Percentiles rank a stretch among this genome's conserved stretches.
phyloP scores from a whole-genome alignment of 371 early-diverging fungal species.

The Blakeslea trispora region DNA sequence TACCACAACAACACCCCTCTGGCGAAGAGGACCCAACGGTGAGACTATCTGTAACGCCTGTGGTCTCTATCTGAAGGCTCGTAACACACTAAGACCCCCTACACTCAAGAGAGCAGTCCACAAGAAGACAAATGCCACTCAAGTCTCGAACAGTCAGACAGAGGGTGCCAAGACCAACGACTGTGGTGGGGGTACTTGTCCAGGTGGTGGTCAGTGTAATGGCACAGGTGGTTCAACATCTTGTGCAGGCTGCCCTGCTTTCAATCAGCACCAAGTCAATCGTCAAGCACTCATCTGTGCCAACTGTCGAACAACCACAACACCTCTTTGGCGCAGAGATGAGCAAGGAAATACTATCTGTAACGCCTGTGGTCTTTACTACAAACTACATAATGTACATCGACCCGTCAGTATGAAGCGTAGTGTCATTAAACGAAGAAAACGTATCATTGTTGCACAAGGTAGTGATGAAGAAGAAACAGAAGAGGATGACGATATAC shows the following conservation, averaged over 20 bases:
- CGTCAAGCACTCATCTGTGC: conserved; percentile 66
- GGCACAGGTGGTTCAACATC: conserved; percentile 70
- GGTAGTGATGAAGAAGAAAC: conserved; percentile 21
- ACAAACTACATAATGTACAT: conserved; percentile 78
- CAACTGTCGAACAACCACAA: conserved; percentile 81
- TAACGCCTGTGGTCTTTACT: conserved; percentile 90
- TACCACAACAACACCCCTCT: conserved; percentile 83
- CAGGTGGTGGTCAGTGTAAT: conserved; percentile 76
- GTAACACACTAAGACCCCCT: conserved; percentile 41
- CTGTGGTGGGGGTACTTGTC: conserved; percentile 62
- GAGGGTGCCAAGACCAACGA: conserved; percentile 8
- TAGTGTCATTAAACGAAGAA: conserved; percentile 83
- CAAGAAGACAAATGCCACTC: conserved; percentile 9
- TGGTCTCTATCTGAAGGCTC: conserved; percentile 64
- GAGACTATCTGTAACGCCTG: conserved; percentile 89
- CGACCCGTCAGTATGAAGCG: conserved; percentile 83
- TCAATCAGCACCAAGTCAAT: conserved; percentile 64
- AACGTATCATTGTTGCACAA: conserved; percentile 60
- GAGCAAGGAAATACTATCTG: conserved; percentile 78
- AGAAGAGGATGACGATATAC: conserved; percentile 22
- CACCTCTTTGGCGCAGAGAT: conserved; percentile 91
- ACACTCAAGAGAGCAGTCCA: conserved; percentile 44
- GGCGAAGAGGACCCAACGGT: conserved; percentile 82
- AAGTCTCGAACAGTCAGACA: not conserved
- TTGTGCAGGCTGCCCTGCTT: conserved; percentile 76